phyloP scores from a whole-genome alignment of 306 rosid species.

The Betula pendula region DNA sequence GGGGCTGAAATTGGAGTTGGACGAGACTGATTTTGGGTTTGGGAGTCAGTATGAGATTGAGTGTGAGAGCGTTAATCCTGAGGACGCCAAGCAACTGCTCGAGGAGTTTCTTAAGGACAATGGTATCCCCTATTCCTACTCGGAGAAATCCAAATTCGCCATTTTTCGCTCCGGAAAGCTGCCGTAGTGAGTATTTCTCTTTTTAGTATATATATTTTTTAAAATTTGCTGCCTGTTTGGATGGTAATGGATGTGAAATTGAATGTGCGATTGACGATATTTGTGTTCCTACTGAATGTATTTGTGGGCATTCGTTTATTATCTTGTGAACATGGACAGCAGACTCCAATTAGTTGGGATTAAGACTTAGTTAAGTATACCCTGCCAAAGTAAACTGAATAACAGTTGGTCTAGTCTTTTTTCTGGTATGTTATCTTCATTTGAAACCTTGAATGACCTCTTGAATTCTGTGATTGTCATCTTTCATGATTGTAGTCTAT shows the following conservation, averaged over 20 bases:
- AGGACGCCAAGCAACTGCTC: slow-evolving; percentile 56
- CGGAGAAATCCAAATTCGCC: slow-evolving; percentile 62
- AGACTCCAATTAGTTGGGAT: background rate
- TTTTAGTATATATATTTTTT: background rate
- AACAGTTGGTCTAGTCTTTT: background rate
- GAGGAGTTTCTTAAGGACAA: slow-evolving; percentile 76
- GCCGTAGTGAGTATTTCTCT: slow-evolving; percentile 15
- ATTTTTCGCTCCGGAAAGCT: slow-evolving; percentile 55
- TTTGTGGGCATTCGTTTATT: background rate
- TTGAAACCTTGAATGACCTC: slow-evolving; percentile 9
- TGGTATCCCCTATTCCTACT: slow-evolving; percentile 60
- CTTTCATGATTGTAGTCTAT: background rate
- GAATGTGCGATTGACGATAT: background rate
- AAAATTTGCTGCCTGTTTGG: background rate
- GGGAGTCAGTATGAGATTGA: slow-evolving; percentile 83
- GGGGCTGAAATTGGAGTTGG: slow-evolving; percentile 87
- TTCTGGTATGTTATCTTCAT: background rate
- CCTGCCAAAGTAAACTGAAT: background rate
- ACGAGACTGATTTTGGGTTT: slow-evolving; percentile 69
- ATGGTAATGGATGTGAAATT: background rate
- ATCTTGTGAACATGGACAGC: background rate
- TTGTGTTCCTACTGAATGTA: background rate
- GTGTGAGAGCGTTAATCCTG: slow-evolving; percentile 80
- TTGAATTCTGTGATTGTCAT: background rate
- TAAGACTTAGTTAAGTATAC: background rate